Evolutionary conservation across 2,329 filamentous ascomycete genomes (phyloP), one percentile per base, ranked within the genome.

Genomic region (Mycogone perniciosa): DNA sequence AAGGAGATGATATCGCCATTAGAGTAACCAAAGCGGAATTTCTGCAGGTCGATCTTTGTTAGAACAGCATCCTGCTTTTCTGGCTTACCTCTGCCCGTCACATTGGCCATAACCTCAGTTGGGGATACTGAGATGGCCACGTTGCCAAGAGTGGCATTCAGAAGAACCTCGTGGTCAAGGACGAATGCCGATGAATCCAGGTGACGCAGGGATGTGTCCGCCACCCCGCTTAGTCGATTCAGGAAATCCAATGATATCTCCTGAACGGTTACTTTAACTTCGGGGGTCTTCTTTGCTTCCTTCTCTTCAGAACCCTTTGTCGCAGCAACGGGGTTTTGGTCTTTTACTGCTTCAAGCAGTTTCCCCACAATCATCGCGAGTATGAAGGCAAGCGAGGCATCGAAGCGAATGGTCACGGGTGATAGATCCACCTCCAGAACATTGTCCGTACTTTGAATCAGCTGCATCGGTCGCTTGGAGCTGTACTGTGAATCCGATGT

Each of bases 1-100:
- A 86, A 86, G 1, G 79, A 84, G 34, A 86, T 55, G 34, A 86
- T 84, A 50, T 82, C 77, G 37, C 80, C 80, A 54, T 79, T 72
- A 2, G 75, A 73, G 60, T 86, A 85, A 1, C 82, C 82, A 57
- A 86, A 81, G 0, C 71, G 72, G 58, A 86, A 80, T 54, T 79
- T 80, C 55, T 79, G 72, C 2, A 85, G 59, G 40, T 75, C 69
- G 8, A 82, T 58, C 38, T 64, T 73, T 4, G 61, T 71, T 37
- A 62, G 48, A 10, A 59, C 55, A 34, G 58, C 62, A 13, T 54
- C 44, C 11, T 58, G 67, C 63, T 42, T 71, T 57, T 27, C 31
- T n/a, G 57, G n/a, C 20, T 47, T 48, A 9, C 52, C 44, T 51
- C 56, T 56, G 4, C 40, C 50, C 3, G 51, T 43, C 10, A 51